Evolutionary conservation across 2,329 filamentous ascomycete species (phyloP).

Genomic region (Pestalotiopsis sp.): DNA sequence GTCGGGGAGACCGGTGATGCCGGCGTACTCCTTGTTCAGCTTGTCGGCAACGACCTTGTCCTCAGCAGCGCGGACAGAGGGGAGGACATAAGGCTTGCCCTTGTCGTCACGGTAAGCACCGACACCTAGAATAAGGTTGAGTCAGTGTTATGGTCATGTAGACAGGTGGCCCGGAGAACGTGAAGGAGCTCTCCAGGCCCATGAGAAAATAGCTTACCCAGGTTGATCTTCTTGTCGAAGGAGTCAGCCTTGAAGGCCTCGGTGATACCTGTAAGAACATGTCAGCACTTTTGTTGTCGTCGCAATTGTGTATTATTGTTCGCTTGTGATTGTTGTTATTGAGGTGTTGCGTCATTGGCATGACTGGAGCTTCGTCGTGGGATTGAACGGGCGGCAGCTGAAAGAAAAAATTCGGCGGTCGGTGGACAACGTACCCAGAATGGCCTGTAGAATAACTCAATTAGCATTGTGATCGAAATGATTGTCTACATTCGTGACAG

Average conservation of each 20-base stretch:
- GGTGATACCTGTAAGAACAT: constrained; percentile 69
- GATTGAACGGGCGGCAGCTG: not conserved
- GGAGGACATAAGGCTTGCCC: constrained; percentile 97
- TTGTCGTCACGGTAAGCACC: constrained; percentile 98
- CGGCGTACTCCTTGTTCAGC: constrained; percentile 96
- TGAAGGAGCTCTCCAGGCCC: not conserved
- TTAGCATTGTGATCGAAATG: constrained; percentile 22
- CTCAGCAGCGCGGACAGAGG: constrained; percentile 89
- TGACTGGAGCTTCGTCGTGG: not conserved
- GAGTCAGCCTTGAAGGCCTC: constrained; percentile 98
- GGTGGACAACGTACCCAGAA: constrained; percentile 63
- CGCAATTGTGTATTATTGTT: constrained; percentile 24
- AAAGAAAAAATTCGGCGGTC: not conserved
- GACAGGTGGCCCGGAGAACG: constrained; percentile 7
- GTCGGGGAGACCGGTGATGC: constrained; percentile 92
- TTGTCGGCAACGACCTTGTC: constrained; percentile 77
- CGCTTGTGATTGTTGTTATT: constrained; percentile 16
- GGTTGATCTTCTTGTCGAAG: constrained; percentile 95
- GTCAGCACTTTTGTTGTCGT: constrained; percentile 17
- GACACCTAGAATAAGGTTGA: constrained; percentile 63
- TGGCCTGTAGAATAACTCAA: constrained; percentile 59
- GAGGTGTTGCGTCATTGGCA: not conserved
- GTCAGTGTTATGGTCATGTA: constrained; percentile 19
- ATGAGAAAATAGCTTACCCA: constrained; percentile 60
- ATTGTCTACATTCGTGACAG: not conserved